phyloP scores from a whole-genome alignment of 441 rosid species.

The Raphanus hybrid region DNA sequence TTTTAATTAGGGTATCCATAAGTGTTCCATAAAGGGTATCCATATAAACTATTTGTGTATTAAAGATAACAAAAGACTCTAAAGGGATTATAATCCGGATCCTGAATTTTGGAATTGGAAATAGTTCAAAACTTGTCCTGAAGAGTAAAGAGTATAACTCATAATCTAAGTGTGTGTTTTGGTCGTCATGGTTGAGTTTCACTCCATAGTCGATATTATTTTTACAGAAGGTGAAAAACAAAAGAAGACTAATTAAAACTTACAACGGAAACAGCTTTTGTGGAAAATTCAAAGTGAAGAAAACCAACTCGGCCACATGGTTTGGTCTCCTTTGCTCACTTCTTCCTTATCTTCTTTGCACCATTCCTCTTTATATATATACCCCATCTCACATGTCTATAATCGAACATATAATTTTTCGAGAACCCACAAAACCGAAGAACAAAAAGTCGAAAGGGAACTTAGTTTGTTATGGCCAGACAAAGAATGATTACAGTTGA shows the following conservation, averaged over 20 bases:
- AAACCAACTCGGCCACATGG: conserved; percentile 53
- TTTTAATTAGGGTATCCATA: background rate
- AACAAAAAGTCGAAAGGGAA: background rate
- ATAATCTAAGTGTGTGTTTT: background rate
- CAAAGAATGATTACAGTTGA: conserved; percentile 42
- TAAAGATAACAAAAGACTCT: background rate
- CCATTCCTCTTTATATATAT: conserved; percentile 30
- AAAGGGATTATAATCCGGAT: background rate
- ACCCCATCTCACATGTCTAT: conserved; percentile 9
- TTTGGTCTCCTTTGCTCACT: conserved; percentile 45
- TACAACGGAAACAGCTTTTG: conserved; percentile 35
- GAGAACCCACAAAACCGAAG: background rate
- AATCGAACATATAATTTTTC: background rate
- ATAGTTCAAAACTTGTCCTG: background rate
- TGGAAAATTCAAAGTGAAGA: conserved; percentile 32
- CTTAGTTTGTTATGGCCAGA: conserved; percentile 43
- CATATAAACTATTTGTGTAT: background rate
- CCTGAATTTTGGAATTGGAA: background rate
- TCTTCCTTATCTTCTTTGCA: conserved; percentile 38
- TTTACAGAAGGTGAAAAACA: background rate
- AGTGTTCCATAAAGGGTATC: too few species aligned
- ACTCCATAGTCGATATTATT: background rate
- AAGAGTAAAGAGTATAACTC: background rate
- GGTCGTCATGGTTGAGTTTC: conserved; percentile 10
- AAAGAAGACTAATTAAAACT: conserved; percentile 5